Base-by-base conservation (phyloP, 495 filamentous ascomycete genomes). In the Lophium mytilinum region DNA sequence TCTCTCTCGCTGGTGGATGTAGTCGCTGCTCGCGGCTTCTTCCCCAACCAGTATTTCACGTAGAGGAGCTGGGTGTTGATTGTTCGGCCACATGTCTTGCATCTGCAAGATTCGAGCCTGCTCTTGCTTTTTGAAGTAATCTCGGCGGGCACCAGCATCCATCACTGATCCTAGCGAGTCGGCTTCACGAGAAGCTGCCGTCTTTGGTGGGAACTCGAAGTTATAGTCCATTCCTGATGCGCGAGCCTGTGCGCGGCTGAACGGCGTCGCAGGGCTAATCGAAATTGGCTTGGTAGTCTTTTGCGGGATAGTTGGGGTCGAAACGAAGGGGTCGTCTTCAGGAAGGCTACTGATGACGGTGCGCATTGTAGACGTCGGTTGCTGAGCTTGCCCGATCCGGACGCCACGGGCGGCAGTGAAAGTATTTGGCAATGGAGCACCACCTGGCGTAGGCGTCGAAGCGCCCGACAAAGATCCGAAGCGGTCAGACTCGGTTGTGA, bases 21-120 rank as follows among this genome's bases (percentile, higher is more conserved):
- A 46, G 34, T 55, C 45, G 24, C 34, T 34, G 47, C 57, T 55
- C 8, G 49, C 47, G 5, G 57, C 53, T 17, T 64, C 62, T 55
- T 58, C 58, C 7, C 57, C 58, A 37, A 61, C 33, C 9, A 30
- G 35, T 11, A 64, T 50, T 4, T 60, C 57, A 9, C 40, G 48
- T 15, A 60, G 42, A 18, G 36, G 17, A 19, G 50, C 6, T 18
- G 50, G 35, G 21, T 40, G 6, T 17, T 54, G 37, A 34, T 36
- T 35, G n/a, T 63, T 33, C 12, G 56, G 47, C 14, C 42, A 39
- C 6, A 55, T 14, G 30, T 33, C 49, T 18, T 41, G 52, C 11
- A 42, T 59, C 14, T 41, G 52, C 11, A 42, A 60, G 36, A 65
- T 56, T n/a, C 56, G 52, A 17, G 59, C 55, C 9, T 49, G 51